Percentiles rank a stretch among this genome's conserved stretches.
These are phyloP conservation scores for Geotrichum bryndzae DNA, from an alignment of 1,139 yeast genomes.

Conservation along the genomic window DNA sequence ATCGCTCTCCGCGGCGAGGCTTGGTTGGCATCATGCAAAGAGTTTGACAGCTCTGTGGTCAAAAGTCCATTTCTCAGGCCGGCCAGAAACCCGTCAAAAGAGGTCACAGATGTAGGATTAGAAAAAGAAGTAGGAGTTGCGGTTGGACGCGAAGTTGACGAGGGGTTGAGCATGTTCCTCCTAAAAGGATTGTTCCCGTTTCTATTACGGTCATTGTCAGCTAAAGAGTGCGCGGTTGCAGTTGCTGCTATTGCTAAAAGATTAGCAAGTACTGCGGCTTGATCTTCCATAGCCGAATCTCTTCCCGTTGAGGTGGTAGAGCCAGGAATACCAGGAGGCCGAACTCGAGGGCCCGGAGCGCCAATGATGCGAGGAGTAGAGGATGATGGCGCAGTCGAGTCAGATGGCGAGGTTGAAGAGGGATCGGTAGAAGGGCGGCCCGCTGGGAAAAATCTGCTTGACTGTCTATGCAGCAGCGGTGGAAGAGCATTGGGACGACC, in stretches of 20 bases:
- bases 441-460: background rate
- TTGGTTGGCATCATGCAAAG: constrained; percentile 18
- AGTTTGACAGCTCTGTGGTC: constrained; percentile 34
- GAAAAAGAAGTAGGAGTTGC: constrained; percentile 15
- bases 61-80: constrained; percentile 41
- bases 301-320: background rate
- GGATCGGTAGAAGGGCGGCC: background rate
- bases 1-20: constrained; percentile 24
- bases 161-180: background rate
- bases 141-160: background rate
- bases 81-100: constrained; percentile 39
- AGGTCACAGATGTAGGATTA: constrained; percentile 20
- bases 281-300: constrained; percentile 31
- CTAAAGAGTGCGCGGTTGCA: constrained; percentile 41
- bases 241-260: constrained; percentile 44
- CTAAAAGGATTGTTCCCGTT: background rate
- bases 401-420: background rate
- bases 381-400: background rate
- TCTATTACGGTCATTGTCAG: constrained; percentile 28
- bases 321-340: background rate
- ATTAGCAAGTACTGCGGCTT: constrained; percentile 42
- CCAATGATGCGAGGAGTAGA: background rate
- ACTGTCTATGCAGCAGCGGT: background rate
- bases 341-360: background rate
- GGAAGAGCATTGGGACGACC: background rate